phyloP scores from a whole-genome alignment of 192 early-diverging fungal genomes.

The Diversispora epigaea region DNA sequence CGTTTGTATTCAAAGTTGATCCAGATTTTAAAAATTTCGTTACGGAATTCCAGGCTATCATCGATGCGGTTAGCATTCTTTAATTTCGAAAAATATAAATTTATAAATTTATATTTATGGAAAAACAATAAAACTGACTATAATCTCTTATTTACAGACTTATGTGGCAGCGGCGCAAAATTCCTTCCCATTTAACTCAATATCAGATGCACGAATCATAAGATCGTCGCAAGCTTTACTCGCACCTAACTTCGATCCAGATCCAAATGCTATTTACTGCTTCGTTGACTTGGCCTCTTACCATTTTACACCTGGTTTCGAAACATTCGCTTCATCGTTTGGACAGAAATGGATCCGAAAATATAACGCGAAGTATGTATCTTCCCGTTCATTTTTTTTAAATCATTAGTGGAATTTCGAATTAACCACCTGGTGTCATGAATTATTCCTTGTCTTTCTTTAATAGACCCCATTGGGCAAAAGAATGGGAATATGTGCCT shows the following conservation, averaged over 20 bases:
- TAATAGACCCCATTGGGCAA: too few species aligned
- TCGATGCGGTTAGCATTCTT: background rate
- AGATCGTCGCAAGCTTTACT: constrained; percentile 33
- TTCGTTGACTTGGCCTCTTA: constrained; percentile 34
- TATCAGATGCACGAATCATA: constrained; percentile 37
- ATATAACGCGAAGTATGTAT: constrained; percentile 36
- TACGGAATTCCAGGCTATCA: background rate
- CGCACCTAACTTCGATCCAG: constrained; percentile 33
- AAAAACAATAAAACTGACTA: too few species aligned
- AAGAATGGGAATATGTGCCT: too few species aligned
- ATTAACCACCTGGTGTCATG: too few species aligned
- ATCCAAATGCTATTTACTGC: constrained; percentile 37
- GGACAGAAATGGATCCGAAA: constrained; percentile 35
- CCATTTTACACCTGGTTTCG: constrained; percentile 20
- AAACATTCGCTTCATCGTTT: constrained; percentile 31
- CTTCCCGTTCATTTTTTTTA: background rate
- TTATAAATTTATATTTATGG: too few species aligned
- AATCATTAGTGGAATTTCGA: too few species aligned
- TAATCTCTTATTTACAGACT: constrained; percentile 11
- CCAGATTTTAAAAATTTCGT: constrained; percentile 36
- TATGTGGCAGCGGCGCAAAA: constrained; percentile 15
- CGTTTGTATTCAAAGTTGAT: constrained; percentile 37
- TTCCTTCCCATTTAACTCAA: constrained; percentile 33
- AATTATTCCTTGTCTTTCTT: too few species aligned
- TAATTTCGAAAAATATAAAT: background rate